phyloP scores from a whole-genome alignment of 495 filamentous ascomycete species.

The Xeromyces bisporus region DNA sequence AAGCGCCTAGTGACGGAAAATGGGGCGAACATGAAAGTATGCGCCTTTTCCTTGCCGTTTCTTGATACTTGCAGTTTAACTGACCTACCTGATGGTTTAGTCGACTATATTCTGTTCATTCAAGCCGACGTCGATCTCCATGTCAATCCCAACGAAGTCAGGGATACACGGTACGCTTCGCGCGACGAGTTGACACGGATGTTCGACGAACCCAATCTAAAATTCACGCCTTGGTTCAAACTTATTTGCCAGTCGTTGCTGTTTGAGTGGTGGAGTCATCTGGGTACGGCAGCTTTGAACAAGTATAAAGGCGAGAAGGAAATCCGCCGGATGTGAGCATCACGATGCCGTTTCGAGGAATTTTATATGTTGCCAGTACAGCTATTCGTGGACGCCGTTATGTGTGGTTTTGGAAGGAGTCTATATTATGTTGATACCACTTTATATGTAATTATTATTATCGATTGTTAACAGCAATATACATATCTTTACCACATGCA shows the following conservation, averaged over 20 bases:
- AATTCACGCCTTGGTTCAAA: conserved; percentile 98
- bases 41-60: conserved; percentile 9
- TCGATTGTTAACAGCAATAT: background rate
- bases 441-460: background rate
- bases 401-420: too few relatives aligned
- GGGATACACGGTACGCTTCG: conserved; percentile 66
- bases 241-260: conserved; percentile 95
- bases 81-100: conserved; percentile 24
- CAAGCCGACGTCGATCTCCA: conserved; percentile 75
- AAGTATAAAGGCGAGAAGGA: conserved; percentile 72
- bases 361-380: too few relatives aligned
- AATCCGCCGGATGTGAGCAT: conserved; percentile 77
- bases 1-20: conserved; percentile 88
- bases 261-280: conserved; percentile 93
- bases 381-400: too few relatives aligned
- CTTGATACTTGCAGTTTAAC: conserved; percentile 1
- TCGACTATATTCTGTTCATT: conserved; percentile 99
- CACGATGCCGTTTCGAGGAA: too few relatives aligned
- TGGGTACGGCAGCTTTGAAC: conserved; percentile 58
- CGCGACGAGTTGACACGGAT: conserved; percentile 66
- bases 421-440: too few relatives aligned
- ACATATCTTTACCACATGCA: background rate
- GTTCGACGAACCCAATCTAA: conserved; percentile 62
- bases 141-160: conserved; percentile 73
- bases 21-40: conserved; percentile 98